A percentile compares a stretch with the other conserved stretches of the same genome.
phyloP scores from a whole-genome alignment of 139 green algal species.

The Coccomyxa sp. region DNA sequence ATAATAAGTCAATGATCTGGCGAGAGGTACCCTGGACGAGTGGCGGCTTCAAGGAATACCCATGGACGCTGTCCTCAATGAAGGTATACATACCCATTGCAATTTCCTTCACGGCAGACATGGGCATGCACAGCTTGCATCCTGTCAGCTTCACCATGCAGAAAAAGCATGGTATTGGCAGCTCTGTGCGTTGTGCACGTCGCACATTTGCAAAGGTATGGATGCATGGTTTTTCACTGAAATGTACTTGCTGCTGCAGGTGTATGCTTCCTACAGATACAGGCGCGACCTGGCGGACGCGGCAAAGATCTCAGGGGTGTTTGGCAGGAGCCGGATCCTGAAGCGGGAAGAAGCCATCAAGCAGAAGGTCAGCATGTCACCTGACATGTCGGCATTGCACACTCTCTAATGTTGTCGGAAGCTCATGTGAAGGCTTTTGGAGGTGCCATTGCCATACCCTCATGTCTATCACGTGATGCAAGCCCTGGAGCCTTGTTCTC shows the following conservation, averaged over 20 bases:
- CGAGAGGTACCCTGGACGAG: constrained; percentile 9
- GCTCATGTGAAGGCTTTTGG: too few relatives aligned
- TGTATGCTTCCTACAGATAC: constrained; percentile 41
- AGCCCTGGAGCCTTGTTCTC: background rate
- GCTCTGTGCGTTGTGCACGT: too few relatives aligned
- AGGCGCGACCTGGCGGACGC: constrained; percentile 30
- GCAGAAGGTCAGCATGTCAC: too few relatives aligned
- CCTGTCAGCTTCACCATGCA: too few relatives aligned
- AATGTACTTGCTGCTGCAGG: constrained; percentile 4
- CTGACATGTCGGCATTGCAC: too few relatives aligned
- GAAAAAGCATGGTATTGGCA: too few relatives aligned
- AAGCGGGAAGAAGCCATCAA: constrained; percentile 4
- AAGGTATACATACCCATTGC: constrained; percentile 19
- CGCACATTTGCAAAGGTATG: too few relatives aligned
- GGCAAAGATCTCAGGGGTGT: constrained; percentile 9
- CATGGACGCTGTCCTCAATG: constrained; percentile 21
- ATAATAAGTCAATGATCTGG: constrained; percentile 17
- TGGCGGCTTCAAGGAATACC: constrained; percentile 14
- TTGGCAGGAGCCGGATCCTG: constrained; percentile 12
- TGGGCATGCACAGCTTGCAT: background rate
- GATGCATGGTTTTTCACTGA: background rate
- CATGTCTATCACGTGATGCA: background rate
- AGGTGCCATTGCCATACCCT: background rate
- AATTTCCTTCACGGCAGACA: background rate
- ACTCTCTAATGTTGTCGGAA: too few relatives aligned